Evolutionary conservation across 805 yeast genomes (phyloP), one percentile per base, ranked within the genome.

Genomic region (Wickerhamiella qilinensis): DNA sequence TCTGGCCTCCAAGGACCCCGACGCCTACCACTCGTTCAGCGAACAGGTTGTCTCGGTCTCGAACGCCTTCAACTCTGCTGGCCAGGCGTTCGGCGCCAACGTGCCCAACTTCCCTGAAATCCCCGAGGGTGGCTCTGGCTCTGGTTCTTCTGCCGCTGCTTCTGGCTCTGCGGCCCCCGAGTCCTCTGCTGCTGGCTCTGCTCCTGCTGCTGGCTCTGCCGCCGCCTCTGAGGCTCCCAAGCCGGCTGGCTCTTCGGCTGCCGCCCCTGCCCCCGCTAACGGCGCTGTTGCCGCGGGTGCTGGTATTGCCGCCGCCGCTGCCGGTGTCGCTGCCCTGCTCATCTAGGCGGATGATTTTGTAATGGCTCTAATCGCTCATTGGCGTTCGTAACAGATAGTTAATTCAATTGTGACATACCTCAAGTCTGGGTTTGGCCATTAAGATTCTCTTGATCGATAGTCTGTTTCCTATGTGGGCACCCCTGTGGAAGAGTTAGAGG

Each of bases 271-370:
- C 29, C 22, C 35, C 31, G 43, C 38, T 34, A 46, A 44, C 43
- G 47, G 42, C 38, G 49, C 43, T 25, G 43, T 20, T 34, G 34
- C 40, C 38, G 43, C 43, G 33, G 48, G 38, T 37, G 44, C 37
- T 33, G 49, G 48, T 29, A 41, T 44, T 36, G 45, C 40, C 35
- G 53, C 50, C 20, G 48, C 45, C 34, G 47, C 36, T 32, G 46
- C 49, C 36, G 52, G 50, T 40, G 47, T 32, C 33, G 46, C 43
- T 29, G 48, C 49, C 19, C 38, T 48, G 30, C 48, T 48, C 40
- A 29, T 48, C 39, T 48, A 48, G 46, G 38, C 21, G 43, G 25
- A 6, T 11, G 6, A 11, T 7, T 22, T 11, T 22, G 25, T 22
- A 22, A 22, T 22, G 25, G n/a, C 11, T 7, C 25, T 22, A 22